Base-by-base conservation (phyloP, 306 rosid species). In the Ziziphus jujuba region DNA sequence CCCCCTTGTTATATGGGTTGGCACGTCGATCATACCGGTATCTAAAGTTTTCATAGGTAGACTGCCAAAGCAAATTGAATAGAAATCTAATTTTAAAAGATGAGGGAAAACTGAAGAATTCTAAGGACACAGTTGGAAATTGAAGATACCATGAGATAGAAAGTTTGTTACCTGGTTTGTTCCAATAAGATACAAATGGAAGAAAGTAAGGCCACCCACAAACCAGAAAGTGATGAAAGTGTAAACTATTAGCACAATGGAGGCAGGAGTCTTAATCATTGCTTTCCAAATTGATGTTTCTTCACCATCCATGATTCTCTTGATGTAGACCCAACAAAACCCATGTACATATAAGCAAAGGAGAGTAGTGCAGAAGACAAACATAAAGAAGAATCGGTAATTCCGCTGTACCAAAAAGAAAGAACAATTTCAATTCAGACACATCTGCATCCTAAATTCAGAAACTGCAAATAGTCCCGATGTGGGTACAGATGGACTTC, bases 1-100 rank as follows among this genome's bases (percentile, higher is more conserved):
- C 63, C 57, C 91, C 95, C 66, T 53, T 83, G 76, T 84, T 70
- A 53, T 69, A 77, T 40, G 95, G 91, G 72, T 88, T 85, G 68
- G 36, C 78, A 59, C 75, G 76, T 55, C 54, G 78, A 56, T 84
- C 86, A 53, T 84, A 85, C 13, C 91, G 87, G 75, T 85, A 84
- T 81, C 84, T 85, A 66, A 83, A 88, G 70, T 88, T 85, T 78
- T 88, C 95, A 50, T 85, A 88, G 56, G 95, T 88, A 59, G 95
- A 81, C 95, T 88, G 86, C 78, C 59, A 70, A 64, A 40, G 28
- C 36, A 56, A 35, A 69, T 17, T 9, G 24, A 43, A 63, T 21
- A 63, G 36, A 47, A 48, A 43, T 31, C 24, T 24, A 21, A 24
- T 16, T 16, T 61, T 21, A 60, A 20, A 54, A 28, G 15, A 31